A percentile compares a stretch with the other conserved stretches of the same genome.
These are phyloP conservation scores for Nakaseomyces delphensis DNA, from an alignment of 1,139 yeast genomes.

Conservation along the genomic window DNA sequence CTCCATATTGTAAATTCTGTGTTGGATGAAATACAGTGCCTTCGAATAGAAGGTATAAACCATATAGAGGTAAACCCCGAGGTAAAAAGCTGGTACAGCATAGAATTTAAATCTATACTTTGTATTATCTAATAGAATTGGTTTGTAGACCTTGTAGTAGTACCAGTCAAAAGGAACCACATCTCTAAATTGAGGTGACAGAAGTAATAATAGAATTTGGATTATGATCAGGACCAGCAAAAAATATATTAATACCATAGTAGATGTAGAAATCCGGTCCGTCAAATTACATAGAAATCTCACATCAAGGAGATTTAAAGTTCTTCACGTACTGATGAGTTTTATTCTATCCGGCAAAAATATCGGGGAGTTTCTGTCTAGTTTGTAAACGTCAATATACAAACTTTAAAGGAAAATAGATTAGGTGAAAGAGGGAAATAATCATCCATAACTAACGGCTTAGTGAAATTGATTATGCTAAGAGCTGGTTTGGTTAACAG, in stretches of 20 bases:
- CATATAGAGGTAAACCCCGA: conserved; percentile 20
- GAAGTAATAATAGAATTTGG: conserved; percentile 21
- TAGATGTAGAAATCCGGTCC: no score
- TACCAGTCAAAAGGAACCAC: conserved; percentile 21
- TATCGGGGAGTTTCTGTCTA: no score
- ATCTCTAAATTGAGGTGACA: conserved; percentile 23
- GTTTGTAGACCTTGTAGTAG: conserved; percentile 21
- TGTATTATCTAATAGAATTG: conserved; percentile 21
- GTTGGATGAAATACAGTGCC: conserved; percentile 13
- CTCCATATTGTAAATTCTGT: conserved; percentile 16
- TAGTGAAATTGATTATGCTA: neutral
- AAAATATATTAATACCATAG: neutral
- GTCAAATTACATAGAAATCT: no score
- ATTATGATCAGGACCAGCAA: conserved; percentile 5
- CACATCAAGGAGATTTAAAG: no score
- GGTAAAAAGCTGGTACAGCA: conserved; percentile 25
- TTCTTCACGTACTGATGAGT: no score
- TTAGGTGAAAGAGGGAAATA: no score
- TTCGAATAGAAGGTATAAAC: conserved; percentile 14
- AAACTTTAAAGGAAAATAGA: no score
- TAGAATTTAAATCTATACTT: conserved; percentile 25
- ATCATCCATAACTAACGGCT: no score
- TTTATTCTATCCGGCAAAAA: no score
- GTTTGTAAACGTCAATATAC: no score
- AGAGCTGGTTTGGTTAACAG: neutral